phyloP scores from a whole-genome alignment of 305 asterid species.

The Fraxinus baroniana region DNA sequence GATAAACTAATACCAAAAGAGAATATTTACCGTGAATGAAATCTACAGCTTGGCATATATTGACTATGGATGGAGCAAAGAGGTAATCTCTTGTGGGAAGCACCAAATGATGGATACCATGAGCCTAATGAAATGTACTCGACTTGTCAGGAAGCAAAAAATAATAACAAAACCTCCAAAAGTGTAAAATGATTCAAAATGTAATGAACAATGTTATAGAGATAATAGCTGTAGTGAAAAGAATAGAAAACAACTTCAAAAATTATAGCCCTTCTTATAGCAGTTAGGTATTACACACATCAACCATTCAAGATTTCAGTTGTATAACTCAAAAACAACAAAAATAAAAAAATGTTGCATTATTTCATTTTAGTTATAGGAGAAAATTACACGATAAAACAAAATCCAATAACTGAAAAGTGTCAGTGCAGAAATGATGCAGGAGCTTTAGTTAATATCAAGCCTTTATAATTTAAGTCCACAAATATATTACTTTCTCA shows the following conservation, averaged over 20 bases:
- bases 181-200: not conserved
- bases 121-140: slow-evolving; percentile 33
- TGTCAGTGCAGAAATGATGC: not conserved
- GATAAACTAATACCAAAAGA: not conserved
- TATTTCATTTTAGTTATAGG: not conserved
- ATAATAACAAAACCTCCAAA: not conserved
- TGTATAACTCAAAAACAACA: not conserved
- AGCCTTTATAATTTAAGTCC: not conserved
- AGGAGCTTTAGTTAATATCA: not conserved
- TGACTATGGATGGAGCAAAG: slow-evolving; percentile 56
- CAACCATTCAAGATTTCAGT: not conserved
- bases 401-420: not conserved
- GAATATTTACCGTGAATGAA: slow-evolving; percentile 52
- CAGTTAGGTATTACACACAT: not conserved
- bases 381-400: not conserved
- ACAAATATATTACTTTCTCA: not conserved
- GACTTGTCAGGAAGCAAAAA: not conserved
- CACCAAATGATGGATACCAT: slow-evolving; percentile 59
- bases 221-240: not conserved
- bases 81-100: slow-evolving; percentile 71
- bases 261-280: not conserved
- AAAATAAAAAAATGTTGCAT: not conserved
- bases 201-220: not conserved
- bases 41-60: slow-evolving; percentile 55
- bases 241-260: not conserved